phyloP scores from a whole-genome alignment of 176 grass and related monocot genomes.

The Eleusine indica region DNA sequence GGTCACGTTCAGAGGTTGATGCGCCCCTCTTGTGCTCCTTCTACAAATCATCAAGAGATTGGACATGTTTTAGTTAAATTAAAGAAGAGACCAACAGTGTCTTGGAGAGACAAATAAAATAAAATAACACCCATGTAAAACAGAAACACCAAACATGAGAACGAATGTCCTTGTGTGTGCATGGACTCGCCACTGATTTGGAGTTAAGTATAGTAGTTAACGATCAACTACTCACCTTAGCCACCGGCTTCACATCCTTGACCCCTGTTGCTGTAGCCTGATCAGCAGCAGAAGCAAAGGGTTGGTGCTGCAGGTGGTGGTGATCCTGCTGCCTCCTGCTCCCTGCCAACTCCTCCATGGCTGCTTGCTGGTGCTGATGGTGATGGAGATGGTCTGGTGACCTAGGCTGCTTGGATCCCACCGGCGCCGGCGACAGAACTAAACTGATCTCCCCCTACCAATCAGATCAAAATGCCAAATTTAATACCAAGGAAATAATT shows the following conservation, averaged over 20 bases:
- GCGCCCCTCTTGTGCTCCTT: conserved; percentile 76
- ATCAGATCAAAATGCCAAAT: background rate
- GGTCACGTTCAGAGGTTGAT: conserved; percentile 67
- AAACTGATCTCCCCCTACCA: conserved; percentile 76
- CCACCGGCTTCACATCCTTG: conserved; percentile 65
- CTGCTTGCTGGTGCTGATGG: conserved; percentile 32
- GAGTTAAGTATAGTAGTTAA: background rate
- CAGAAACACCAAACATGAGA: background rate
- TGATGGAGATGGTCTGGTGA: conserved; percentile 41
- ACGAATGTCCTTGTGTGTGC: background rate
- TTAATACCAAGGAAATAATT: background rate
- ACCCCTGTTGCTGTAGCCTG: conserved; percentile 37
- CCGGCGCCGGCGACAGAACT: conserved; percentile 63
- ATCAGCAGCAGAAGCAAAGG: conserved; percentile 43
- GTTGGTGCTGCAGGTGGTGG: conserved; percentile 55
- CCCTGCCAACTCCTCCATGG: conserved; percentile 61
- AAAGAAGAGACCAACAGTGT: background rate
- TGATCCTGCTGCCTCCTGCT: conserved; percentile 62
- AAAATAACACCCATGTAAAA: background rate
- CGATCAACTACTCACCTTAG: conserved; percentile 58
- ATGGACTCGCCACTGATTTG: conserved; percentile 1
- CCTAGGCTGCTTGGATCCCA: conserved; percentile 68
- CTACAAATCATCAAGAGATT: conserved; percentile 41
- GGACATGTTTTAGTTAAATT: background rate
- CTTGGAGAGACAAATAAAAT: background rate